Base-by-base conservation (phyloP, 1,139 yeast species). In the Yamadazyma atlantica region DNA sequence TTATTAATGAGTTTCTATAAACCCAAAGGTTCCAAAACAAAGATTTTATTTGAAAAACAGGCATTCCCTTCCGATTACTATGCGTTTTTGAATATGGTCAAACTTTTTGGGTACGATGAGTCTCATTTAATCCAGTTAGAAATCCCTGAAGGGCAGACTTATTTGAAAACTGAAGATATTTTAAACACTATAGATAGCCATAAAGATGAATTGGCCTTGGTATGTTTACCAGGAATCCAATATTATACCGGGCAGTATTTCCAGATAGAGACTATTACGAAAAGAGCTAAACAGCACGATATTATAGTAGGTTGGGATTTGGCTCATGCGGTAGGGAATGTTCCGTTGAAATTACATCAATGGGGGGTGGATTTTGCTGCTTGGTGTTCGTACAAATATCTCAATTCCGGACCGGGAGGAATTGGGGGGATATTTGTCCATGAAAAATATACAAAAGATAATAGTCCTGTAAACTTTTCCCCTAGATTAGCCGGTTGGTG, bases 401-500 rank as follows among this genome's bases (percentile, higher is more conserved):
- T 90, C 49, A 90, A 90, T 57, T 63, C 95, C 4, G 97, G 97
- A 0, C 97, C 97, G 0, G 97, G 97, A 30, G 89, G 82, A 4
- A 85, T 88, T 49, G 95, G 88, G 2, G 95, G 95, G 0, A 73
- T 86, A 18, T 89, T 78, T 53, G 83, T 89, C 19, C 79, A 88
- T 57, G 82, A 78, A 47, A 60, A 53, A 37, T 66, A 64, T 54
- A 70, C 77, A n/a, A 53, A 52, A 33, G 51, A 55, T 46, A 64
- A 54, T 53, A 50, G 62, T 37, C 54, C 51, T 18, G 46, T 55
- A 12, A 60, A 61, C 31, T 68, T 68, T 36, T 54, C 75, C 26
- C 85, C 95, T 1, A 69, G 97, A 46, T 66, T 86, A 39, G 95
- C 96, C 0, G 97, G 97, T 1, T 90, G 97, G 97, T 90, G 97